Evolutionary conservation across 179 eudicot species (phyloP), one percentile per base, ranked within the genome.

Genomic region (Beta lomatogona): DNA sequence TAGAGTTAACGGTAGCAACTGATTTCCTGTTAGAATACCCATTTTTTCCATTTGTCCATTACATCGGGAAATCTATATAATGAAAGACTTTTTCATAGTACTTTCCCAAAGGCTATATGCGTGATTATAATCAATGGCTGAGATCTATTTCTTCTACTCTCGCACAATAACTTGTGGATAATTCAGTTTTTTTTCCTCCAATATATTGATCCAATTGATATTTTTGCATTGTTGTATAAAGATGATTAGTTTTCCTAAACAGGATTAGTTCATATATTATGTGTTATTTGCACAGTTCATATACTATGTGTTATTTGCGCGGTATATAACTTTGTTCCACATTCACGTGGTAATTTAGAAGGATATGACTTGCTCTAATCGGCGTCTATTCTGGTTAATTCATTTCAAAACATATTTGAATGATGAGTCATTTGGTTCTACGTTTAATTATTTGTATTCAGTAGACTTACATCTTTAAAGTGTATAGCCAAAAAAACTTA

Each of bases 1-100:
- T 73, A 58, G 48, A 79, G 3, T 68, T 65, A 81, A 84, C 86
- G 75, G 84, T 65, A 77, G 41, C 44, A 84, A 72, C 81, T 53
- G 78, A 61, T 57, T 77, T 25, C 71, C 70, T 9, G 75, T 63
- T 52, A 77, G 46, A 72, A 13, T 12, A 65, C 76, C 58, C 83
- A 80, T 84, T 55, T 60, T 57, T 19, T 74, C 46, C 25, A n/a
- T 48, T 45, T 44, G 41, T 36, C 41, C 2, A 3, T 36, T 36
- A 36, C 41, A 36, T 36, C 41, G 41, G 41, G 41, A 36, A 36
- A 36, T 36, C 41, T 36, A 36, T 36, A 36, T 36, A 36, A 36
- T 36, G 41, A 36, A 3, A 36, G 41, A 36, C 41, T 48, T 48
- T 46, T 48, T 9, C 52, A 6, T 5, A 0, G 8, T 48, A 6